Percentiles rank a stretch among this genome's conserved stretches.
phyloP scores from a whole-genome alignment of 1,284 basidiomycete genomes.

The Schizophyllum commune region DNA sequence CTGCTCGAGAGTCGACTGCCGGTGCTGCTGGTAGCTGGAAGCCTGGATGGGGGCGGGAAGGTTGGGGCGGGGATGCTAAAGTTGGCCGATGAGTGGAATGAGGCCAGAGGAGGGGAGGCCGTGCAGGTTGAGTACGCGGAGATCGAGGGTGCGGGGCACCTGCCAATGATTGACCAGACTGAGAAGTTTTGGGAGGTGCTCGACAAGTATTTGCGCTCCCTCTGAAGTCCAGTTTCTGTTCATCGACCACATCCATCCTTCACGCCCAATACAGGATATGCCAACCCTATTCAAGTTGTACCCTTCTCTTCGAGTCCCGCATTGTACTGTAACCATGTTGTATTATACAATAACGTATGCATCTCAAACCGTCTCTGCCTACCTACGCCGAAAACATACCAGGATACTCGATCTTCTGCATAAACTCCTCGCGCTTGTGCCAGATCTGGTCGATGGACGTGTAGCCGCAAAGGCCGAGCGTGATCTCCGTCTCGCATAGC shows the following conservation, averaged over 20 bases:
- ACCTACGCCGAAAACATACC: not conserved
- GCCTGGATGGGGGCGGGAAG: constrained; percentile 38
- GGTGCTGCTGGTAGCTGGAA: constrained; percentile 35
- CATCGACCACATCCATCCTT: too few species aligned
- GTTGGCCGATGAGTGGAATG: constrained; percentile 23
- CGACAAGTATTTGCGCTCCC: not conserved
- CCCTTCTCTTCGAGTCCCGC: too few species aligned
- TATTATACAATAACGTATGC: too few species aligned
- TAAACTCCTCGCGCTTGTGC: constrained; percentile 35
- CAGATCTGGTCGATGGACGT: constrained; percentile 37
- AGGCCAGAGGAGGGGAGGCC: constrained; percentile 6
- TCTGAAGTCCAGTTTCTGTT: too few species aligned
- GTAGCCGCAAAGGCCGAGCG: constrained; percentile 45
- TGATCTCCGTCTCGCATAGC: constrained; percentile 54
- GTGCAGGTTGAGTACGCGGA: constrained; percentile 23
- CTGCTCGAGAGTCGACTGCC: constrained; percentile 22
- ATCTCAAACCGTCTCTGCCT: too few species aligned
- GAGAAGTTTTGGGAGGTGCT: constrained; percentile 28
- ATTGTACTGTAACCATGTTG: too few species aligned
- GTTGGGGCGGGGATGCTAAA: constrained; percentile 28
- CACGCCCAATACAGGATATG: too few species aligned
- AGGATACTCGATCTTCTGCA: constrained; percentile 24
- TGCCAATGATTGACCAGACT: constrained; percentile 43
- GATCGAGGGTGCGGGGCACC: constrained; percentile 33
- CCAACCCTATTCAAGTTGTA: too few species aligned